These are phyloP conservation scores for Lagenaria siceraria DNA, from an alignment of 306 rosid genomes.

Conservation along the genomic window DNA sequence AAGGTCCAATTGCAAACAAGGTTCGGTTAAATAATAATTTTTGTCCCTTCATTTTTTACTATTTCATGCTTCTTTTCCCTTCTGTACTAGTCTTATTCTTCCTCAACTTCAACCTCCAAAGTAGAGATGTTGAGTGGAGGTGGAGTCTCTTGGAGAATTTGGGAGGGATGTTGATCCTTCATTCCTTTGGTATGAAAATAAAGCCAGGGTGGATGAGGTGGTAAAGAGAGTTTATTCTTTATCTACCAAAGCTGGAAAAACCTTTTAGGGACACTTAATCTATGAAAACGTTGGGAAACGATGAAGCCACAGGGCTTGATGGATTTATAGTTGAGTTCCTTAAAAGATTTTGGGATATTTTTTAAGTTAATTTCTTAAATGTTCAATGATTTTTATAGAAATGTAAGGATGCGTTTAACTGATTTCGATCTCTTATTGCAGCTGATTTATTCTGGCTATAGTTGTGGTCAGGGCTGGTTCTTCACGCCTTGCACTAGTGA, in stretches of 20 bases:
- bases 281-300: neutral
- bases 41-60: neutral
- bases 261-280: neutral
- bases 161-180: neutral
- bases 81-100: neutral
- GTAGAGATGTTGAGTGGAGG: neutral
- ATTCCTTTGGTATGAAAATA: neutral
- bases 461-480: slow-evolving; percentile 97
- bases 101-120: neutral
- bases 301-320: neutral
- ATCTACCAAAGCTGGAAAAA: neutral
- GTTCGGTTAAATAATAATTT: slow-evolving; percentile 20
- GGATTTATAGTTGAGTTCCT: neutral
- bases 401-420: neutral
- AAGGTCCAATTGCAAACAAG: slow-evolving; percentile 88
- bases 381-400: neutral
- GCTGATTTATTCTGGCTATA: slow-evolving; percentile 79
- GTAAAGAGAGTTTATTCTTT: neutral
- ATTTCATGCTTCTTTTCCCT: neutral
- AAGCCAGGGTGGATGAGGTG: neutral
- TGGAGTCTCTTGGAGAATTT: neutral
- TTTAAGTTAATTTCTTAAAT: neutral
- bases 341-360: neutral
- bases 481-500: slow-evolving; percentile 79
- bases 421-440: slow-evolving; percentile 15